Evolutionary conservation across 768 basidiomycete species (phyloP), one percentile per base, ranked within the genome.

Genomic region (Chlorophyllum brunneum): DNA sequence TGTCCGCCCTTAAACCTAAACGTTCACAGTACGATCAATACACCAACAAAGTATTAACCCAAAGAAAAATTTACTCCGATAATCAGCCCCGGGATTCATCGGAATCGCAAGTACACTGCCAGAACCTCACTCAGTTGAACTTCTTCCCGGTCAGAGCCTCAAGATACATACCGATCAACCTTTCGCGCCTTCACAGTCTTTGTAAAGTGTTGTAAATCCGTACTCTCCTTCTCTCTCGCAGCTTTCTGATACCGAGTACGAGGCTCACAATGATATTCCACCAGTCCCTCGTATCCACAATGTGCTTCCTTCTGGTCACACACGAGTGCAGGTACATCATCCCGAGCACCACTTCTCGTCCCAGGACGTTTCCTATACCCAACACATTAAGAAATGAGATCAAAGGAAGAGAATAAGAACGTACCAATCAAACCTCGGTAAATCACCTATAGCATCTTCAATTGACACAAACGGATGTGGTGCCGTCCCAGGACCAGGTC

Each of bases 361-460:
- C 57, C 59, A 13, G 75, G 73, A 37, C 72, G 68, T 60, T 70
- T 71, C 72, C 71, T 73, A 55, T 20, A 48, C 31, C 20, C 54
- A 49, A 10, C 51, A 27, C 31, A 13, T 29, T 4, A 16, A 43
- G 10, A 48, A 18, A 15, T 40, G 15, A 36, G 18, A n/a, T 9
- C 15, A 31, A 40, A 33, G 34, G 10, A 48, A 44, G 31, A 39
- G 4, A 44, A n/a, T 54, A 20, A 20, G 2, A 16, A 55, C 71
- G 7, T 61, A 88, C 90, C 88, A 92, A 51, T 92, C 85, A 63
- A 85, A 92, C 3, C 65, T 74, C 2, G 79, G 82, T 7, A 92
- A 70, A 62, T 92, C 90, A 2, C 75, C 70, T 43, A 92, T 88
- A 1, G 89, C 87, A 61, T 90, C 88, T 18, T 79, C 76, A 36